Evolutionary conservation across 169 alveolate species (phyloP), one percentile per base, ranked within the genome.

Genomic region (Cytauxzoon felis): DNA sequence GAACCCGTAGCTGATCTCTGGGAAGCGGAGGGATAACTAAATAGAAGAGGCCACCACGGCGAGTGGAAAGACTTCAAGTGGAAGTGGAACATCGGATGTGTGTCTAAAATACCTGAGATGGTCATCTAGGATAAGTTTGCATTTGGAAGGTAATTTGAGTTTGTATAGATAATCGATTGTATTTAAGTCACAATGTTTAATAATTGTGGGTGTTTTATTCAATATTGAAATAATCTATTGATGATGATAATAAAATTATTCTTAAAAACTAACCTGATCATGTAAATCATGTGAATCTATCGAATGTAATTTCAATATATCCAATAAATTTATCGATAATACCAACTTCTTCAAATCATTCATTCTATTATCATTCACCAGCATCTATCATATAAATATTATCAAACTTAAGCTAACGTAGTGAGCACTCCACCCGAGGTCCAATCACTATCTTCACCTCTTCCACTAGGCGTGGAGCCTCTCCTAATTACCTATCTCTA

Each of bases 271-370:
- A 19, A 50, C 60, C 60, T 16, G 29, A 9, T 51, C 52, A 43
- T n/a, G 40, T 33, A 69, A 64, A 21, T 69, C 62, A 11, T 69
- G 61, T 23, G 54, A 30, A 29, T 69, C 81, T 0, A 69, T 49
- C 11, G 81, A 69, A 19, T 53, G 70, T 2, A 50, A 13, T 56
- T 69, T 69, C 1, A 58, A 4, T 6, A 69, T 65, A 18, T 69
- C 26, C 29, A 69, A 8, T 16, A 69, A 57, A 60, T 58, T 48
- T 23, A 64, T 32, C 26, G 70, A 62, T 19, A 21, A 50, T 33
- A 16, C 45, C 30, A 69, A 56, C 29, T 43, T 56, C 40, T 45
- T 58, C 45, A 41, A 32, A 11, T 58, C 50, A 19, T 53, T 41
- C 27, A 45, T 30, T 23, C 49, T 13, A 5, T 24, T 24, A 13